phyloP scores from a whole-genome alignment of 176 grass and related monocot genomes.

The Puya raimondii region DNA sequence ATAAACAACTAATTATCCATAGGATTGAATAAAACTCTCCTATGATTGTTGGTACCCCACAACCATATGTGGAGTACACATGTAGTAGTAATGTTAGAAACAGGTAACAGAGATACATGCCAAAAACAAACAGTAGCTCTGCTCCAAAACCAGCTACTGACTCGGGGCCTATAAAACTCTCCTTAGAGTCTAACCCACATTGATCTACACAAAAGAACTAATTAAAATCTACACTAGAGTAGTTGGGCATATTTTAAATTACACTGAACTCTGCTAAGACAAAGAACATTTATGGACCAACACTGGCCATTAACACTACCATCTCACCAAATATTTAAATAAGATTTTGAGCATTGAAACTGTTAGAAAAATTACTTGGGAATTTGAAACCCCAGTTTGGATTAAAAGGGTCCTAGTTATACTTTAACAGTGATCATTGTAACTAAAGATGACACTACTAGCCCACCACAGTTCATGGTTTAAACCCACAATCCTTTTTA shows the following conservation, averaged over 20 bases:
- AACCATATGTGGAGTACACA: neutral
- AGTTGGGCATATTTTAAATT: neutral
- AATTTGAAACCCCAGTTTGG: too few species aligned
- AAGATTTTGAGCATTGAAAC: too few species aligned
- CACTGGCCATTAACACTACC: too few species aligned
- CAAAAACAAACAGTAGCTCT: slow-evolving; percentile 8
- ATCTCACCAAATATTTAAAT: too few species aligned
- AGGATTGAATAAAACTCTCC: neutral
- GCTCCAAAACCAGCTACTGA: neutral
- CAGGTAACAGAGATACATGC: neutral
- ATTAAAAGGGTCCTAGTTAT: too few species aligned
- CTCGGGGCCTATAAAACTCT: neutral
- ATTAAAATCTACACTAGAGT: neutral
- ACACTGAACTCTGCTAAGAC: neutral
- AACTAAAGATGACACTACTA: too few species aligned
- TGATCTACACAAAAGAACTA: neutral
- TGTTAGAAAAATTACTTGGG: too few species aligned
- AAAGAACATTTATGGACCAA: too few species aligned
- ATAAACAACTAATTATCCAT: too few species aligned
- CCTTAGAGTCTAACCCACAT: slow-evolving; percentile 6
- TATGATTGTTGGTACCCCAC: neutral
- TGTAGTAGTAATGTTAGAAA: neutral
- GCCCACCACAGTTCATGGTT: too few species aligned
- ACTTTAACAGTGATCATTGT: too few species aligned
- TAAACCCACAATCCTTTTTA: too few species aligned